Percentiles rank a stretch among this genome's conserved stretches.
phyloP scores from a whole-genome alignment of 2,329 filamentous ascomycete genomes.

The Trichoderma sp. region DNA sequence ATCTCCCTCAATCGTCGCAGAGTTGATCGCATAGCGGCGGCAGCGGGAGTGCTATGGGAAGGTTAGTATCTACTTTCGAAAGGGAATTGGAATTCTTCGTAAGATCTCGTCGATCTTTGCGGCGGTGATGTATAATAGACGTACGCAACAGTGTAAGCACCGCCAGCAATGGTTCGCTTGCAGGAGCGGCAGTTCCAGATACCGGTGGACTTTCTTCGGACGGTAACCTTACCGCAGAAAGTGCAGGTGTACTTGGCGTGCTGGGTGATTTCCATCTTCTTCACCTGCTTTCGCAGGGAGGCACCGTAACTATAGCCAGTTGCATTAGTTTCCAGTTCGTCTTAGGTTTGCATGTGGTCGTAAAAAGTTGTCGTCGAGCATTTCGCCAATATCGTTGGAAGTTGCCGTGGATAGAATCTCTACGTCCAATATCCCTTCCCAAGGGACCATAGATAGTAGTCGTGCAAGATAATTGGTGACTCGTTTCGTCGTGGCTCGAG shows the following conservation, averaged over 20 bases:
- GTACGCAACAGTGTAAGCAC: constrained; percentile 96
- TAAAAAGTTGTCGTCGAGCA: neutral
- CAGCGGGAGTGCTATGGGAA: constrained; percentile 75
- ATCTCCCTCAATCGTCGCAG: constrained; percentile 97
- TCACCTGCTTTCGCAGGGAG: constrained; percentile 92
- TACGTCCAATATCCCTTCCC: neutral
- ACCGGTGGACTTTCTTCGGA: constrained; percentile 86
- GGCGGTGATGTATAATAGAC: constrained; percentile 47
- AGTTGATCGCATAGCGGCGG: constrained; percentile 91
- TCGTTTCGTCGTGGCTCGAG: constrained; percentile 21
- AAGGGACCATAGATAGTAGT: neutral
- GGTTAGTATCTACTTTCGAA: constrained; percentile 33
- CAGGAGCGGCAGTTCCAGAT: constrained; percentile 98
- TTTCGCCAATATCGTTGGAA: neutral
- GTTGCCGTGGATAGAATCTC: neutral
- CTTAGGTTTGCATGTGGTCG: neutral
- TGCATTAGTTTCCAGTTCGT: constrained; percentile 20
- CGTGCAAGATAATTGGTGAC: neutral
- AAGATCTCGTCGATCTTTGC: neutral
- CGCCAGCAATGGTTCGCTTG: constrained; percentile 74
- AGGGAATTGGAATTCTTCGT: neutral
- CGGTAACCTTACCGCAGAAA: constrained; percentile 96
- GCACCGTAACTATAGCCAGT: constrained; percentile 80
- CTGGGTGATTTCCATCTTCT: constrained; percentile 99
- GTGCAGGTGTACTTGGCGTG: constrained; percentile 97